Conservation (phyloP, 1,284 basidiomycete species). For the Apiotrichum mycotoxinovorans region DNA sequence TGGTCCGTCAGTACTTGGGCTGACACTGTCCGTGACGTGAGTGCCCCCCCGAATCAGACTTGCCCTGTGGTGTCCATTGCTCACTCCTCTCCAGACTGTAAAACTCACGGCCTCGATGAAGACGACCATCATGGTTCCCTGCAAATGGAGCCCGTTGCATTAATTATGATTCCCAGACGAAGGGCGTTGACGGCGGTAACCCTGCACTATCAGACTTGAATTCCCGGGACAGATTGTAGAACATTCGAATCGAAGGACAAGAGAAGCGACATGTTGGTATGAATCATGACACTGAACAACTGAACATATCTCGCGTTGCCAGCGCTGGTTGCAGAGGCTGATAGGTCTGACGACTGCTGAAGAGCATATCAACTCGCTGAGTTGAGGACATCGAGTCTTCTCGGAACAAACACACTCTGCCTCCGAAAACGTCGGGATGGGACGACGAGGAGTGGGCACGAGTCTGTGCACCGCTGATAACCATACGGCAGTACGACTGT, state of each 20-base stretch:
- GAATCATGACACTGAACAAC: background rate
- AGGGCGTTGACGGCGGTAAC: background rate
- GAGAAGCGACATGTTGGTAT: background rate
- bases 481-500: too few species aligned
- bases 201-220: background rate
- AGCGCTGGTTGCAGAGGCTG: background rate
- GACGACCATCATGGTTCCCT: constrained; percentile 44
- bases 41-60: constrained; percentile 11
- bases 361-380: too few species aligned
- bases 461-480: too few species aligned
- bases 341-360: background rate
- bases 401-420: too few species aligned
- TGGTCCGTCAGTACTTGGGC: constrained; percentile 93
- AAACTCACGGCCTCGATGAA: constrained; percentile 46
- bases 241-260: background rate
- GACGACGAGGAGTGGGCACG: too few species aligned
- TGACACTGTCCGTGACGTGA: constrained; percentile 84
- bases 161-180: background rate
- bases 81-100: constrained; percentile 34
- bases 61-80: background rate
- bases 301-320: too few species aligned
- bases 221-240: background rate
- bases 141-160: constrained; percentile 45
- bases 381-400: too few species aligned
- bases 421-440: too few species aligned